phyloP scores from a whole-genome alignment of 2,329 filamentous ascomycete species.

The Trichophyton rubrum region DNA sequence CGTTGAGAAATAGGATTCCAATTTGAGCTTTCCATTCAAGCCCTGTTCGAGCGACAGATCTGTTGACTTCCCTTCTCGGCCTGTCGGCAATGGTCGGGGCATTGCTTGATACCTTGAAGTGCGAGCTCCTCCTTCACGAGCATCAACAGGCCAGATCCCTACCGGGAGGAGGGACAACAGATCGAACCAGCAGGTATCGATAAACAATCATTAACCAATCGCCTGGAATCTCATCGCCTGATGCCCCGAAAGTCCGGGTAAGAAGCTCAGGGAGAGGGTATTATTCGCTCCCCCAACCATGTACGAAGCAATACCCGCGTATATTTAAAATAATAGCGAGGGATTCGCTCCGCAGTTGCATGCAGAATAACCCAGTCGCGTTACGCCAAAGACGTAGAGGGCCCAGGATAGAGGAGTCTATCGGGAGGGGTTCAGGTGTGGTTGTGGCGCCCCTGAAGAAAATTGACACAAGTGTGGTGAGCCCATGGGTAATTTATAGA shows the following conservation, averaged over 20 bases:
- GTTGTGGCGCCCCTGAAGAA: neutral
- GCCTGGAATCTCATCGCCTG: neutral
- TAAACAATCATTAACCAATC: neutral
- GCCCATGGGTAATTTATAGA: slow-evolving; percentile 3
- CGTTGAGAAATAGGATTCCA: neutral
- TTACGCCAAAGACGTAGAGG: slow-evolving; percentile 1
- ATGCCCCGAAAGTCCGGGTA: neutral
- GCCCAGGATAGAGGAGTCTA: neutral
- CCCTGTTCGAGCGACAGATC: neutral
- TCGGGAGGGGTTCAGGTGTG: neutral
- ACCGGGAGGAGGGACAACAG: neutral
- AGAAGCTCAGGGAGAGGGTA: neutral
- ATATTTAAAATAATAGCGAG: neutral
- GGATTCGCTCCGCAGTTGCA: neutral
- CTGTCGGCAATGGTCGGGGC: neutral
- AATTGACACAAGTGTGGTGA: slow-evolving; percentile 3
- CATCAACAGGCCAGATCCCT: neutral
- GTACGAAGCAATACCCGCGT: slow-evolving; percentile 1
- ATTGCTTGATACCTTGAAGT: neutral
- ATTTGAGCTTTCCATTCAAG: neutral
- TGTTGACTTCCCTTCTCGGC: neutral
- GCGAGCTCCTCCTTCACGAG: neutral
- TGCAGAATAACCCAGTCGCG: neutral
- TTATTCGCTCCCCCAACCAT: neutral
- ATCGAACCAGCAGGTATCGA: neutral